These are phyloP conservation scores for Fusarium irregulare DNA, from an alignment of 2,329 filamentous ascomycete species.

Conservation along the genomic window DNA sequence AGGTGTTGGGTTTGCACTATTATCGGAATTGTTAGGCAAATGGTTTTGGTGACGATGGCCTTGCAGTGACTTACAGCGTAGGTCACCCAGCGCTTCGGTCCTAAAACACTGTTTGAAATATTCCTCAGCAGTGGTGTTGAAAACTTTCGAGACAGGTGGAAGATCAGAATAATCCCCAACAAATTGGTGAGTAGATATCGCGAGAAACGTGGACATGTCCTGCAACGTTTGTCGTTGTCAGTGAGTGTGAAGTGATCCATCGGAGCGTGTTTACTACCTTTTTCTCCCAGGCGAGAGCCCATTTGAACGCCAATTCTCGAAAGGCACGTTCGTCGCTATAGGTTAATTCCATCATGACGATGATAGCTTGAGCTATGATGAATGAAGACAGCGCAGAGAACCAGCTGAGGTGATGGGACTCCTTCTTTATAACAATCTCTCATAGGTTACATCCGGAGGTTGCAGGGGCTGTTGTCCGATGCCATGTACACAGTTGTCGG, in stretches of 20 bases:
- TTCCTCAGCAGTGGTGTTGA: background rate
- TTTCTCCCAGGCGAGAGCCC: background rate
- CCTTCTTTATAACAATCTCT: too few relatives aligned
- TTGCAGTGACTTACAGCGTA: background rate
- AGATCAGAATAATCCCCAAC: background rate
- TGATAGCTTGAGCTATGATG: accelerated
- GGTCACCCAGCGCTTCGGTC: background rate
- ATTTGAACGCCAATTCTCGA: background rate
- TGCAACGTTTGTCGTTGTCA: background rate
- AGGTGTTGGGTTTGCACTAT: background rate
- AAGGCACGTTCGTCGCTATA: background rate
- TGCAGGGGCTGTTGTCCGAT: background rate
- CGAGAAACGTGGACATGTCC: background rate
- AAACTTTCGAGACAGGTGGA: background rate
- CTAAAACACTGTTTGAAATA: background rate
- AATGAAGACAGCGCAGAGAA: background rate
- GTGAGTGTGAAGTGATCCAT: background rate
- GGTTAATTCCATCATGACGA: background rate
- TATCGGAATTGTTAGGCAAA: background rate
- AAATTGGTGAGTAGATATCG: background rate
- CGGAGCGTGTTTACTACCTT: background rate
- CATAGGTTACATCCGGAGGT: too few relatives aligned
- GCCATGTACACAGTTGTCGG: background rate
- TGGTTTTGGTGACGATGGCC: accelerated
- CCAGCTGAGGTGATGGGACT: accelerated